These are phyloP conservation scores for Calycina marina DNA, from an alignment of 2,329 filamentous ascomycete species.

Conservation along the genomic window DNA sequence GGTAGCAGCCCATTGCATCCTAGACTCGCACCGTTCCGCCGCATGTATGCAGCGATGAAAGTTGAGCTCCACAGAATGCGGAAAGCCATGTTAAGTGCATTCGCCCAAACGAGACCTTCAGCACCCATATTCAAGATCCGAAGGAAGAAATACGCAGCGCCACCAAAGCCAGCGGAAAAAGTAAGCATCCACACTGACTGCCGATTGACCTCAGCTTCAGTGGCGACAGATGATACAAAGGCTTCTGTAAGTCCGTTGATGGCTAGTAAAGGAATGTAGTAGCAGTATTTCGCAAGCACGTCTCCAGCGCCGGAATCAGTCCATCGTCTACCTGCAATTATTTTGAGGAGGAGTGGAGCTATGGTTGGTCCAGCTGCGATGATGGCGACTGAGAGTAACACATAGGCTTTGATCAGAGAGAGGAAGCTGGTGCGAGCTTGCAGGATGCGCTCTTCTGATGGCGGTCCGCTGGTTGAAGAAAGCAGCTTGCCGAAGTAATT, in stretches of 20 bases:
- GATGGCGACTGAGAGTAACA: slow-evolving; percentile 55
- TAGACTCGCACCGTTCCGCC: slow-evolving; percentile 28
- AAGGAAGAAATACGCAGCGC: slow-evolving; percentile 62
- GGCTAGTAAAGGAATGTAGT: slow-evolving; percentile 85
- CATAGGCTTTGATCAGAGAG: slow-evolving; percentile 57
- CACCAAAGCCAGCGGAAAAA: slow-evolving; percentile 66
- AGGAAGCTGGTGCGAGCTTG: slow-evolving; percentile 39
- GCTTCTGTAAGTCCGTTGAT: slow-evolving; percentile 86
- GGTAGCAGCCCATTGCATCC: slow-evolving; percentile 30
- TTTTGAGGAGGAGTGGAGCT: slow-evolving; percentile 55
- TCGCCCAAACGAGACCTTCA: slow-evolving; percentile 69
- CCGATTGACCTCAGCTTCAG: slow-evolving; percentile 53
- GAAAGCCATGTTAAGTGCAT: slow-evolving; percentile 78
- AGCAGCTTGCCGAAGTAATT: slow-evolving; percentile 80
- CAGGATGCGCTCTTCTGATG: slow-evolving; percentile 19
- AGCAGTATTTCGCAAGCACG: slow-evolving; percentile 70
- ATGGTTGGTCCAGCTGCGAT: slow-evolving; percentile 59
- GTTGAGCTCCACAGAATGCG: slow-evolving; percentile 65
- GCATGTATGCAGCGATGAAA: slow-evolving; percentile 59
- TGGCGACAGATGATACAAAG: slow-evolving; percentile 80
- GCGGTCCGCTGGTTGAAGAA: slow-evolving; percentile 21
- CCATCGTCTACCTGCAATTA: slow-evolving; percentile 72
- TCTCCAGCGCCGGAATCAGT: slow-evolving; percentile 53
- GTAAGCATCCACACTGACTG: slow-evolving; percentile 76
- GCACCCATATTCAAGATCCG: slow-evolving; percentile 57